A percentile compares a stretch with the other conserved stretches of the same genome.
Evolutionary conservation across 768 basidiomycete species (phyloP).

Genomic region (Boletus coccyginus): DNA sequence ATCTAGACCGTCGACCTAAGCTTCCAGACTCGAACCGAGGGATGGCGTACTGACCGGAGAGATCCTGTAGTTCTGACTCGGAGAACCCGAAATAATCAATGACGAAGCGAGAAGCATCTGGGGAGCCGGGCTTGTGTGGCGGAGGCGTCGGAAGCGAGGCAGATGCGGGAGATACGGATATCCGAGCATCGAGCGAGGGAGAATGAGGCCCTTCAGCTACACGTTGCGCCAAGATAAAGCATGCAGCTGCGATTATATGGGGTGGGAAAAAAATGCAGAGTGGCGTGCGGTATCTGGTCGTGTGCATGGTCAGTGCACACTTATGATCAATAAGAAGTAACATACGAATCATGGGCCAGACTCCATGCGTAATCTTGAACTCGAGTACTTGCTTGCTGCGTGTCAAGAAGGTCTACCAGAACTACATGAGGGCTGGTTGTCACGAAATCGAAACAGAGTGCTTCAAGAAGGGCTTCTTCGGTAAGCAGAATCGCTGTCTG

Average conservation of each 20-base stretch:
- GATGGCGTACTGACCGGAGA: constrained; percentile 51
- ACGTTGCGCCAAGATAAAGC: constrained; percentile 73
- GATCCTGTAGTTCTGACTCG: constrained; percentile 52
- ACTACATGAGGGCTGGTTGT: constrained; percentile 75
- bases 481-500: constrained; percentile 66
- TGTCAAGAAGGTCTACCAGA: constrained; percentile 69
- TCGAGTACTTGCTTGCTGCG: constrained; percentile 42
- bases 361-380: constrained; percentile 83
- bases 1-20: constrained; percentile 40
- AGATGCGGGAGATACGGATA: constrained; percentile 67
- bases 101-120: constrained; percentile 65
- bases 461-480: constrained; percentile 78
- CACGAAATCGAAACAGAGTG: constrained; percentile 82
- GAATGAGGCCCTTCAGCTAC: constrained; percentile 72
- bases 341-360: constrained; percentile 83
- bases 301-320: constrained; percentile 4
- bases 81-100: constrained; percentile 65
- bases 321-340: constrained; percentile 12
- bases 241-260: constrained; percentile 71
- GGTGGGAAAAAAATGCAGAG: constrained; percentile 70
- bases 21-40: background rate
- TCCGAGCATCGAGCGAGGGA: constrained; percentile 69
- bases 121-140: constrained; percentile 69
- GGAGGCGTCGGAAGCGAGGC: constrained; percentile 80
- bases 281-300: constrained; percentile 70